Evolutionary conservation across 2,329 filamentous ascomycete genomes (phyloP).

Genomic region (Hypoxylon sp.): DNA sequence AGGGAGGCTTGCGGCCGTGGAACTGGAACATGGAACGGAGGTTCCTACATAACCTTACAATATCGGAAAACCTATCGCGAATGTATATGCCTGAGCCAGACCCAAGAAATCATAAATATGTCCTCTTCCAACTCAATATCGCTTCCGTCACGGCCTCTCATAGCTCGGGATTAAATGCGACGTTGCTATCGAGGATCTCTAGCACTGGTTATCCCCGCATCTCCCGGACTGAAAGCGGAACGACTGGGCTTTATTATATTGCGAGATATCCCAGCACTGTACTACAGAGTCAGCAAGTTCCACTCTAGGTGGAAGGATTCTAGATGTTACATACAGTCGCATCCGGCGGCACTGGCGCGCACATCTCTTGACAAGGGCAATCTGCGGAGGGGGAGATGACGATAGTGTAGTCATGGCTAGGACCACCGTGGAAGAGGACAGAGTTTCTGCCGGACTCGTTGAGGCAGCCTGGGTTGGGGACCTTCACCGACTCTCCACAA

Average conservation of each 20-base stretch:
- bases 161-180: not conserved
- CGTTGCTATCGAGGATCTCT: not conserved
- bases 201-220: slow-evolving; percentile 10
- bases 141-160: not conserved
- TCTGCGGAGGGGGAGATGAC: slow-evolving; percentile 8
- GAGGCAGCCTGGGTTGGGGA: slow-evolving; percentile 20
- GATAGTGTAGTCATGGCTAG: slow-evolving; percentile 2
- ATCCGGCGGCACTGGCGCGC: not conserved
- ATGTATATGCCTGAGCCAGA: no score
- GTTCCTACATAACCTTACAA: no score
- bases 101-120: not conserved
- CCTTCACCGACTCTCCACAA: slow-evolving; percentile 14
- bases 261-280: slow-evolving; percentile 17
- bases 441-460: slow-evolving; percentile 16
- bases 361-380: slow-evolving; percentile 15
- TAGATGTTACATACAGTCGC: not conserved
- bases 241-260: not conserved
- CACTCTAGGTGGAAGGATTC: not conserved
- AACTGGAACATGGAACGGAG: not conserved
- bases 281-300: not conserved
- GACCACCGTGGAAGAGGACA: slow-evolving; percentile 11
- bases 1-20: not conserved
- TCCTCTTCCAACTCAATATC: not conserved
- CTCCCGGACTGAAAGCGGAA: slow-evolving; percentile 10
- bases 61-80: no score